A percentile compares a stretch with the other conserved stretches of the same genome.
These are phyloP conservation scores for Lunasporangiospora selenospora DNA, from an alignment of 192 early-diverging fungal species.

Conservation along the genomic window DNA sequence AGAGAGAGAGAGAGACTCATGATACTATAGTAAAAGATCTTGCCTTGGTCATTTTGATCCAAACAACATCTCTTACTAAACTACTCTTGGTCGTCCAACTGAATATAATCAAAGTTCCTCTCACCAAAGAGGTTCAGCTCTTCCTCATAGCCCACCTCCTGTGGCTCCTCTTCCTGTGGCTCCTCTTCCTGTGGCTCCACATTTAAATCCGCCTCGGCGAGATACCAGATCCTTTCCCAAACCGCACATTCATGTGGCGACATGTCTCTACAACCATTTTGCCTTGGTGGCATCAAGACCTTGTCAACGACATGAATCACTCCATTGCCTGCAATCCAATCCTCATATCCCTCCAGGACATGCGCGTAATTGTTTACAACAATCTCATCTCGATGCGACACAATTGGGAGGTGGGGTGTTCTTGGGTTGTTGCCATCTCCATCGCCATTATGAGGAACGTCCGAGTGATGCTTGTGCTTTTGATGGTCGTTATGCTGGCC, in stretches of 20 bases:
- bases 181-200: too few relatives aligned
- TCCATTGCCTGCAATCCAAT: slow-evolving; percentile 52
- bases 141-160: too few relatives aligned
- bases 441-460: neutral
- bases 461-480: slow-evolving; percentile 4
- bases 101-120: too few relatives aligned
- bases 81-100: too few relatives aligned
- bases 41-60: too few relatives aligned
- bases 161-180: too few relatives aligned
- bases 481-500: slow-evolving; percentile 6
- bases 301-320: slow-evolving; percentile 54
- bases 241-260: slow-evolving; percentile 17
- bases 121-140: too few relatives aligned
- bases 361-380: slow-evolving; percentile 17
- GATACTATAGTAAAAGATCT: too few relatives aligned
- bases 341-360: slow-evolving; percentile 19
- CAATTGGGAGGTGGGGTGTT: neutral
- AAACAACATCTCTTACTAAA: too few relatives aligned
- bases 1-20: too few relatives aligned
- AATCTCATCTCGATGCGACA: slow-evolving; percentile 15
- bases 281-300: slow-evolving; percentile 50
- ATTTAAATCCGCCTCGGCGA: slow-evolving; percentile 5
- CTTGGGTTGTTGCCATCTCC: neutral
- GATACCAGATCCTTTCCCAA: slow-evolving; percentile 33
- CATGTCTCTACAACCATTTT: slow-evolving; percentile 28